Evolutionary conservation across 2,329 filamentous ascomycete species (phyloP).

Genomic region (Beauveria caledonica): DNA sequence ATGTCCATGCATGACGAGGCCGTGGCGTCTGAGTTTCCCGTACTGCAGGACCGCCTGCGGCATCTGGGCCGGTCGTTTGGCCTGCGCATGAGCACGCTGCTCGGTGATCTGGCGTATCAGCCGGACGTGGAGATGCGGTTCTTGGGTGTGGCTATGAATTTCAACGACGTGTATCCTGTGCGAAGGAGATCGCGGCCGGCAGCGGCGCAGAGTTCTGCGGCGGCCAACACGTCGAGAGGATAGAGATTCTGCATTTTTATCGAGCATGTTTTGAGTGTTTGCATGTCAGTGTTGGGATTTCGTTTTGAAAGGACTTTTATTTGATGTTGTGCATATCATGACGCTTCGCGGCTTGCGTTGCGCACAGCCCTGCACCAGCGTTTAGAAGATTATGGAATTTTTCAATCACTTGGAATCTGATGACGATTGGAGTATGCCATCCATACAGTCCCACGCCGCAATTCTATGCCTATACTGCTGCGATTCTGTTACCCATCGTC

Average conservation of each 20-base stretch:
- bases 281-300: not conserved
- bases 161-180: constrained; percentile 77
- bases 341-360: not conserved
- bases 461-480: too few relatives aligned
- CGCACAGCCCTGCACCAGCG: not conserved
- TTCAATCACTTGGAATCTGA: not conserved
- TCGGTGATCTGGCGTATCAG: constrained; percentile 88
- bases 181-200: not conserved
- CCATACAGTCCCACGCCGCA: too few relatives aligned
- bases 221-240: not conserved
- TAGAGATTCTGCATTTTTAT: not conserved
- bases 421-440: too few relatives aligned
- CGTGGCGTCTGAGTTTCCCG: constrained; percentile 59
- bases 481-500: too few relatives aligned
- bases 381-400: not conserved
- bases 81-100: constrained; percentile 65
- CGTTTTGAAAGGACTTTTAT: not conserved
- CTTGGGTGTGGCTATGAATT: constrained; percentile 95
- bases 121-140: constrained; percentile 94
- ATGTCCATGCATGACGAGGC: constrained; percentile 40
- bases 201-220: not conserved
- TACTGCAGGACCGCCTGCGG: constrained; percentile 64
- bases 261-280: not conserved
- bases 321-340: not conserved
- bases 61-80: constrained; percentile 70